Evolutionary conservation across 2,329 filamentous ascomycete genomes (phyloP), one percentile per base, ranked within the genome.

Genomic region (Fusarium incarnatum): DNA sequence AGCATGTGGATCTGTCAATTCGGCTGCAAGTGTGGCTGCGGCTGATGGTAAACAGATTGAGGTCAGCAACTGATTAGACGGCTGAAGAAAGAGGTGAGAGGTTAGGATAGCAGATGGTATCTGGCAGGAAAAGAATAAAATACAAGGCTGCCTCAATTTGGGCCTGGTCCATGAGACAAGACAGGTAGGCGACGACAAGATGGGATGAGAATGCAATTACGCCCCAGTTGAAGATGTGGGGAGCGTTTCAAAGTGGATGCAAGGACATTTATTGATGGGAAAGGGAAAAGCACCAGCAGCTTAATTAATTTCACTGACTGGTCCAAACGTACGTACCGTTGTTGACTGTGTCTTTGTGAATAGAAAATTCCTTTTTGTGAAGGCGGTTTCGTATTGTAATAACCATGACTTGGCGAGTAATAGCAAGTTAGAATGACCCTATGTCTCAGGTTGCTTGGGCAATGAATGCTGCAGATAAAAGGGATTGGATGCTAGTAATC

Each of bases 351-450:
- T 79, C 79, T 56, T 76, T 78, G 60, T 79, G 79, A 56, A 80
- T 79, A 53, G 77, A 63, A 68, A 82, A 80, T 47, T 76, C 75
- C 58, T 76, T 78, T 54, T 77, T 78, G 49, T 76, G 73, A 34
- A 80, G 70, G 47, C 77, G 75, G 62, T 76, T 77, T 70, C 76
- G 74, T 77, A 80, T 81, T 47, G 64, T 64, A 73, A 48, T 55
- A 30, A 53, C 53, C 47, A 48, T 27, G 8, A 18, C 18, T 40
- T 12, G 22, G 12, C 22, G 22, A 52, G 34, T 40, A 18, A 18
- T 20, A 49, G n/a, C 12, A 46, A 28, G 34, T 28, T 27, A 27
- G 30, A 27, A 20, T 42, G 45, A 23, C 23, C 25, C 25, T 23
- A 47, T 16, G 34, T 53, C 34, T 37, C 25, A 23, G 37, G 48